Percentiles rank a stretch among this genome's conserved stretches.
Conservation (phyloP, 345 rosid genomes). For the Dovyalis caffra region DNA sequence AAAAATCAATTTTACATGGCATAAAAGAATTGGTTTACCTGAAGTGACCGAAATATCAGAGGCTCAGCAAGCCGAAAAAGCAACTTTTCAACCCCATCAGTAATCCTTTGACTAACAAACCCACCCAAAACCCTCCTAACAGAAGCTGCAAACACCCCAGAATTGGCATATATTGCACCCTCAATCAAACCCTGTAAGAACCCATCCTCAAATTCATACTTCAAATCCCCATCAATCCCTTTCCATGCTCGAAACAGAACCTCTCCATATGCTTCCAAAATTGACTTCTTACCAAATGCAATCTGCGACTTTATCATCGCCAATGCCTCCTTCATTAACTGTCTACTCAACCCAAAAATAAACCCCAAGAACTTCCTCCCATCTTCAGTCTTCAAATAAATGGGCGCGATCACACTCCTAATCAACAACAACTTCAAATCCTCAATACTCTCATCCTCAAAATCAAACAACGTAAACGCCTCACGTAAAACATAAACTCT, state of each 20-base stretch:
- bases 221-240: conserved; percentile 50
- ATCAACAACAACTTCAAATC: conserved; percentile 74
- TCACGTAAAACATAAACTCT: conserved; percentile 72
- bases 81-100: conserved; percentile 79
- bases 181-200: conserved; percentile 74
- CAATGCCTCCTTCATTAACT: conserved; percentile 69
- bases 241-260: conserved; percentile 84
- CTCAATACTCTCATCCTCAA: conserved; percentile 83
- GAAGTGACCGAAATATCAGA: conserved; percentile 79
- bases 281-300: conserved; percentile 78
- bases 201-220: conserved; percentile 67
- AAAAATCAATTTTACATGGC: not conserved
- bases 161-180: conserved; percentile 64
- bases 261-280: conserved; percentile 83
- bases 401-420: conserved; percentile 73
- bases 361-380: conserved; percentile 76
- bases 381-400: conserved; percentile 75
- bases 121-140: conserved; percentile 80
- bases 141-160: conserved; percentile 53
- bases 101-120: conserved; percentile 64
- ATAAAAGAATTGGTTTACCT: conserved; percentile 41
- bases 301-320: conserved; percentile 88
- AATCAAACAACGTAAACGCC: conserved; percentile 72
- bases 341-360: conserved; percentile 69
- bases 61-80: conserved; percentile 84